Percentiles rank a stretch among this genome's conserved stretches.
Evolutionary conservation across 768 basidiomycete genomes (phyloP).

Genomic region (Chalciporus sphaerocephalus): DNA sequence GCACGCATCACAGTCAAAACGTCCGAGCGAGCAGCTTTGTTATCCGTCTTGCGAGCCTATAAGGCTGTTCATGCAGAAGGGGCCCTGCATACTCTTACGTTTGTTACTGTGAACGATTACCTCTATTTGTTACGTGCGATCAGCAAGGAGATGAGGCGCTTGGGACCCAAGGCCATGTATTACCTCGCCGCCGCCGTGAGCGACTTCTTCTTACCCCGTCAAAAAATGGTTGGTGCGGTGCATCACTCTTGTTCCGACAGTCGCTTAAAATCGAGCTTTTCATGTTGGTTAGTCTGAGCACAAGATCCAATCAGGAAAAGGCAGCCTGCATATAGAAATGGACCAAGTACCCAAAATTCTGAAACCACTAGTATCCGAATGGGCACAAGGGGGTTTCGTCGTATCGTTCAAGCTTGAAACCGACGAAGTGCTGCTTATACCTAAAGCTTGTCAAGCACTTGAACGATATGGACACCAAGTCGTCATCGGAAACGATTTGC

Average conservation of each 20-base stretch:
- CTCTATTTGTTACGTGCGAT: constrained; percentile 85
- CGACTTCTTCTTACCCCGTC: constrained; percentile 93
- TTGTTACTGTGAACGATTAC: constrained; percentile 95
- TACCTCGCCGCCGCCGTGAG: constrained; percentile 98
- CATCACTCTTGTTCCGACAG: neutral
- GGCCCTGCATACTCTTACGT: constrained; percentile 78
- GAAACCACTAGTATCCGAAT: constrained; percentile 89
- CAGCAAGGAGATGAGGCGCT: constrained; percentile 66
- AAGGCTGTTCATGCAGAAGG: constrained; percentile 72
- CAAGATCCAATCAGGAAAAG: constrained; percentile 97
- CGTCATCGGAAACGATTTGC: constrained; percentile 95
- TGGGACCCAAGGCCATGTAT: constrained; percentile 78
- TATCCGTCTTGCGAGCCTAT: constrained; percentile 73
- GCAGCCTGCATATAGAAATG: constrained; percentile 93
- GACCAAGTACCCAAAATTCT: constrained; percentile 98
- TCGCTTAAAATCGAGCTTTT: neutral
- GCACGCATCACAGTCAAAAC: constrained; percentile 63
- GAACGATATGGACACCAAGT: constrained; percentile 96
- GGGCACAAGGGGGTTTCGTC: constrained; percentile 86
- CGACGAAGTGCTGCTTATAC: constrained; percentile 74
- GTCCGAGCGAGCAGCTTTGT: constrained; percentile 58
- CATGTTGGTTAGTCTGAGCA: constrained; percentile 71
- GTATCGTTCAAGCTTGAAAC: constrained; percentile 99
- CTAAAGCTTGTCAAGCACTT: constrained; percentile 84
- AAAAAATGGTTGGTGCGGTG: constrained; percentile 71